These are phyloP conservation scores for Chaetomidium leptoderma DNA, from an alignment of 495 filamentous ascomycete genomes.

Conservation along the genomic window DNA sequence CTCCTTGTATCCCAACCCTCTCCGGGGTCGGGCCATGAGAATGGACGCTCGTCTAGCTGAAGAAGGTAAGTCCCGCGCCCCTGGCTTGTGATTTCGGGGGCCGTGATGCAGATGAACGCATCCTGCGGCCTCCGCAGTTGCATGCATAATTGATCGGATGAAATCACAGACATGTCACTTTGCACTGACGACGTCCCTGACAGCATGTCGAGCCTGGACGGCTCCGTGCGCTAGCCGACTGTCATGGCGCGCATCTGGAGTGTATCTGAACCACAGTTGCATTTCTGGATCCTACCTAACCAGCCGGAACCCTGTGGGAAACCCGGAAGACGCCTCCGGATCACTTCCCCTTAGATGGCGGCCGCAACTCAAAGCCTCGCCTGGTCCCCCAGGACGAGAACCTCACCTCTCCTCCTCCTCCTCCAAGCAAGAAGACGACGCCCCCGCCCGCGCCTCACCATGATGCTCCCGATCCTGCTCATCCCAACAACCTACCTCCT, in stretches of 20 bases:
- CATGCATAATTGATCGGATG: not conserved
- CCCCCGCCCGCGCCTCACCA: not conserved
- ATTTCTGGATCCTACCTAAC: not conserved
- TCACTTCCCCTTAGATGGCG: not conserved
- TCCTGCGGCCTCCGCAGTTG: too few species aligned
- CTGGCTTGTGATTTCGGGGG: too few species aligned
- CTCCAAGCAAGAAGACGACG: not conserved
- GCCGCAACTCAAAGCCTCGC: not conserved
- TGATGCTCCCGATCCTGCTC: constrained; percentile 1
- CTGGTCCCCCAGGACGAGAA: not conserved
- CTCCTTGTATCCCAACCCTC: too few species aligned
- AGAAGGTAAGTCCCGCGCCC: too few species aligned
- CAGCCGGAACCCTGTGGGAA: not conserved
- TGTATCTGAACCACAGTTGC: not conserved
- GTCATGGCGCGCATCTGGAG: not conserved
- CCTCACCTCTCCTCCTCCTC: not conserved
- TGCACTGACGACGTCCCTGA: not conserved
- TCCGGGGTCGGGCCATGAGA: too few species aligned
- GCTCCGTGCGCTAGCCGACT: not conserved
- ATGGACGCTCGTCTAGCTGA: too few species aligned
- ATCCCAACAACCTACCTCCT: not conserved
- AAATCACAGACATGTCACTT: not conserved
- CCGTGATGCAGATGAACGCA: too few species aligned
- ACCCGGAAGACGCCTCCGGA: not conserved
- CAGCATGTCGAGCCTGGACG: not conserved